These are phyloP conservation scores for Triticum timopheevii DNA, from an alignment of 176 grass and related monocot species.

Conservation along the genomic window DNA sequence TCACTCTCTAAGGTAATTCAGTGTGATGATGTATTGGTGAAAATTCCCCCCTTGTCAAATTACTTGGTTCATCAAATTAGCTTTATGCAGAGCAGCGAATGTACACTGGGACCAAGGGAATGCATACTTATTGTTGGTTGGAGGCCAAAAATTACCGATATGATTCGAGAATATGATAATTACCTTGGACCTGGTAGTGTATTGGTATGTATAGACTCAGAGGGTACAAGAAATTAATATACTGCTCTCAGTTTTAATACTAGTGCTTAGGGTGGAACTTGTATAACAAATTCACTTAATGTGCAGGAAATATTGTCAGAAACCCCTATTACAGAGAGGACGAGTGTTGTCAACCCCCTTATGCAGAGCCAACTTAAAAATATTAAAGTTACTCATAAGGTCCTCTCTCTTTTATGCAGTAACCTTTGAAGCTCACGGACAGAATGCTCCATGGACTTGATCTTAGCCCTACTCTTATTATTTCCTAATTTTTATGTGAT, in stretches of 20 bases:
- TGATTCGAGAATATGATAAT: slow-evolving; percentile 93
- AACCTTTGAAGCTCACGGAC: neutral
- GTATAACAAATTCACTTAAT: slow-evolving; percentile 39
- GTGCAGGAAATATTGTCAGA: slow-evolving; percentile 92
- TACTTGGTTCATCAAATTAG: slow-evolving; percentile 30
- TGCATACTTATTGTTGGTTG: slow-evolving; percentile 85
- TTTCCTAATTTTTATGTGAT: slow-evolving; percentile 26
- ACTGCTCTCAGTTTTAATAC: slow-evolving; percentile 17
- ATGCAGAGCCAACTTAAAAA: slow-evolving; percentile 80
- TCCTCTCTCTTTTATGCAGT: neutral
- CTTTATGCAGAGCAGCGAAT: slow-evolving; percentile 73
- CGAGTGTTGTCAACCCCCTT: slow-evolving; percentile 60
- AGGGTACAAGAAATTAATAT: neutral
- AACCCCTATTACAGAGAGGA: slow-evolving; percentile 75
- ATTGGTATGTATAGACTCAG: slow-evolving; percentile 58
- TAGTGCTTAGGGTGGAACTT: slow-evolving; percentile 16
- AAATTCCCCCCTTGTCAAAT: neutral
- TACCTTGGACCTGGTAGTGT: slow-evolving; percentile 97
- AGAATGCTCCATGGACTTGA: neutral
- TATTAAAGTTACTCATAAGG: slow-evolving; percentile 79
- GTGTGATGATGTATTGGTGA: slow-evolving; percentile 19
- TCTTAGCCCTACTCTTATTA: neutral
- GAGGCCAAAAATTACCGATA: slow-evolving; percentile 86
- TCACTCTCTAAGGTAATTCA: slow-evolving; percentile 67
- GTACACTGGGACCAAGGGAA: slow-evolving; percentile 78